Base-by-base conservation (phyloP, 2,329 filamentous ascomycete genomes). In the Hypoxylon sp. region DNA sequence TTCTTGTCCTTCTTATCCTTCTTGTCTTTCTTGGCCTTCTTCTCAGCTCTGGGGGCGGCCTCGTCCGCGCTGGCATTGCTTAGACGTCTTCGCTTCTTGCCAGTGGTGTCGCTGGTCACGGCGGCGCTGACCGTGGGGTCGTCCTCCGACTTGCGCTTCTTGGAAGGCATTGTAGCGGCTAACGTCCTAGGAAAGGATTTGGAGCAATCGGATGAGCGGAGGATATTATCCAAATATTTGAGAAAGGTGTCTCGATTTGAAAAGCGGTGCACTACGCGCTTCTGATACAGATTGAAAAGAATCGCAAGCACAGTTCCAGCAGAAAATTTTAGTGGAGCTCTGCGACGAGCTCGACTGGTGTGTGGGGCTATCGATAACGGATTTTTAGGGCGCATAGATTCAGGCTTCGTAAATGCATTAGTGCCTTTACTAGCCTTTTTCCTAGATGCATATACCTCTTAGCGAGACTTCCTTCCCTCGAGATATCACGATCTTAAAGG, bases 261-360 rank as follows among this genome's bases (percentile, higher is more conserved):
- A 24, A 51, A 70, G 21, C 19, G 32, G 52, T 64, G 51, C 44
- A 50, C 47, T 60, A 70, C 67, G 74, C 79, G 37, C 19, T 21
- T n/a, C 7, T 19, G 21, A 19, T 58, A 19, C 24, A 39, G 46
- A 17, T 42, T 55, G 37, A 15, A 35, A 24, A 39, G 21, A 48
- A 52, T 60, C 57, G 39, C 57, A 53, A 60, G 57, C 32, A 70
- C 72, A 54, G 19, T 51, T 24, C 19, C n/a, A 39, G 83, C 78
- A 70, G 84, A 81, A 69, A 85, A 84, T 79, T 86, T 86, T 72
- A 80, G 81, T 74, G 80, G 81, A 35, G 81, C 81, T 69, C 83
- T 82, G 51, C 27, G 46, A 31, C 60, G 37, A 24, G 50, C 48
- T 47, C 15, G 52, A 19, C 47, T 47, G 11, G 15, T 13, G 11